Base-by-base conservation (phyloP, 192 early-diverging fungal genomes). In the Chytriomyces sp. region DNA sequence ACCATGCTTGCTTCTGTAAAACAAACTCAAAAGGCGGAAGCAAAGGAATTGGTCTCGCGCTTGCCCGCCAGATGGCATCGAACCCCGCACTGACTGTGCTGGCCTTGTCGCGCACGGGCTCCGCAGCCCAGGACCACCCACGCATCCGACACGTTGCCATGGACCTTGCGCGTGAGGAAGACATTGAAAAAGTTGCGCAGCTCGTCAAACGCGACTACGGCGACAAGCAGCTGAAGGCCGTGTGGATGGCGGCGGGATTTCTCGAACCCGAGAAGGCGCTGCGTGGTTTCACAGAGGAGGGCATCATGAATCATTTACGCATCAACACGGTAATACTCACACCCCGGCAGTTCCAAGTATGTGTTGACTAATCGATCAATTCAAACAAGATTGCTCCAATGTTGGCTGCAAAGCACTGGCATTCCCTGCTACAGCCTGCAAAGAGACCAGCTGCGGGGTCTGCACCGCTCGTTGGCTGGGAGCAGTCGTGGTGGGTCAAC, bases 221-320 rank as follows among this genome's bases (percentile, higher is more conserved):
- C 2, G 9, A 24, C 9, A 20, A 64, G 47, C 35, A 45, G 7
- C 24, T 81, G 8, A 44, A 50, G 8, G 16, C 7, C 3, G 48
- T 81, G 50, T 50, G 76, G 13, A 77, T 71, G 50, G 18, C 50
- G 7, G 67, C 77, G 1, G 81, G 81, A 0, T 73, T 45, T 44
- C 61, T 82, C 50, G 10, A 70, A 13, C 81, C 81, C 6, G 81
- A 82, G 47, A 82, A 82, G 66, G 35, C 72, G 7, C 50, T 82
- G 44, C 20, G 49, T 45, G 45, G 35, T 7, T 53, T 77, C 11
- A 60, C n/a, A 6, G 49, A 48, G 49, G 77, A 79, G 46, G 50
- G 26, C 5, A 13, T 73, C 49, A 48, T 35, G 28, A 24, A 61
- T 11, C 81, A 80, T 67, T 77, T 82, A n/a, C 7, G 35, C 6